These are phyloP conservation scores for Coelastrella sp. DNA, from an alignment of 139 green algal species.

Conservation along the genomic window DNA sequence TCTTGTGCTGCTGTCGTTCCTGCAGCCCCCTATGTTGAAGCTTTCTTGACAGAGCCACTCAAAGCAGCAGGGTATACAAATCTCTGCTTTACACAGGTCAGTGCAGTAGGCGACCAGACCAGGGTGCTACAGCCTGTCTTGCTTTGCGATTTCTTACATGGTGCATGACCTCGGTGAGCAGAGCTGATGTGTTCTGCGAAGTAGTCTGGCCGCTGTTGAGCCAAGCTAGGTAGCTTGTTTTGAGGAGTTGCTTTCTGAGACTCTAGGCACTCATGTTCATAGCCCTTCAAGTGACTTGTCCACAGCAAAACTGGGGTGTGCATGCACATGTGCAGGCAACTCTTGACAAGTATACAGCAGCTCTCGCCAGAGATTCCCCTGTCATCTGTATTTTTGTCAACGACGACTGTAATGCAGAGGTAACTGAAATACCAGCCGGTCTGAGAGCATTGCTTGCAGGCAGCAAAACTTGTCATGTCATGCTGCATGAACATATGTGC, in stretches of 20 bases:
- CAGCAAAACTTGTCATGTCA: too few species aligned
- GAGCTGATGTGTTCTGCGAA: too few species aligned
- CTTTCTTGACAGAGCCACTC: constrained; percentile 17
- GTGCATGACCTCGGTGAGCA: too few species aligned
- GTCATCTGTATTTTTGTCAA: constrained; percentile 82
- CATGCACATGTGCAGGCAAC: constrained; percentile 57
- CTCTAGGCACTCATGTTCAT: background rate
- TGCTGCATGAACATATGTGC: too few species aligned
- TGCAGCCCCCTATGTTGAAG: constrained; percentile 48
- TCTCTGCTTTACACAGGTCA: constrained; percentile 50
- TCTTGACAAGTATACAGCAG: constrained; percentile 64
- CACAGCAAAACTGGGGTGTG: too few species aligned
- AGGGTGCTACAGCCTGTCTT: too few species aligned
- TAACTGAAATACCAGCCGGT: too few species aligned
- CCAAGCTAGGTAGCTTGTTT: too few species aligned
- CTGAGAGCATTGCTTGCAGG: too few species aligned
- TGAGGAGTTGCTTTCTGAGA: background rate
- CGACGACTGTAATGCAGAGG: constrained; percentile 62
- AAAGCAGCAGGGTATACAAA: constrained; percentile 44
- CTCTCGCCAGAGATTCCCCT: constrained; percentile 60
- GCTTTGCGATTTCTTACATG: too few species aligned
- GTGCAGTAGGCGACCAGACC: background rate
- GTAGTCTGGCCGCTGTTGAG: too few species aligned
- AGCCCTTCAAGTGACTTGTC: background rate
- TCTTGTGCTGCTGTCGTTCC: background rate